These are phyloP conservation scores for Sporisorium exsertum DNA, from an alignment of 1,284 basidiomycete species.

Conservation along the genomic window DNA sequence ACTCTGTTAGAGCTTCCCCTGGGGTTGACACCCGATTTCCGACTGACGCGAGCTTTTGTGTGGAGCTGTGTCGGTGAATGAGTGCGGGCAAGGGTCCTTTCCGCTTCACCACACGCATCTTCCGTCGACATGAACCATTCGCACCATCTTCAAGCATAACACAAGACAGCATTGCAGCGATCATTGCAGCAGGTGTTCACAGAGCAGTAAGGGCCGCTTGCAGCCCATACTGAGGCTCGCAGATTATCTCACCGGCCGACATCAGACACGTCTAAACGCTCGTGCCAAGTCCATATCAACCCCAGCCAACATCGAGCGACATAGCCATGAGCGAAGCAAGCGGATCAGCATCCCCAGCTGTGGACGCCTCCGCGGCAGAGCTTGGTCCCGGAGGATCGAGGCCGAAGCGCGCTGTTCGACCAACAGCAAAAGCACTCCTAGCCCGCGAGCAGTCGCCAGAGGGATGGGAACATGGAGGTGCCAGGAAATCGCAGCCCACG, in stretches of 20 bases:
- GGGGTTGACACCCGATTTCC: neutral
- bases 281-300: neutral
- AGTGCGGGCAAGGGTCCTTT: conserved; percentile 11
- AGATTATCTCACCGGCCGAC: neutral
- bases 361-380: conserved; percentile 6
- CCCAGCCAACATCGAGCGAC: neutral
- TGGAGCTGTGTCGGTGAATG: conserved; percentile 3
- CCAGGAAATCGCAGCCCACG: conserved; percentile 23
- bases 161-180: neutral
- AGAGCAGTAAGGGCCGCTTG: neutral
- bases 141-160: neutral
- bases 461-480: conserved; percentile 48
- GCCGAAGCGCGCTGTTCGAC: conserved; percentile 44
- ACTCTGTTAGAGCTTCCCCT: neutral
- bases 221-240: neutral
- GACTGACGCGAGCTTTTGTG: neutral
- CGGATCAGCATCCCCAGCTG: conserved; percentile 37
- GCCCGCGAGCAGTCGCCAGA: conserved; percentile 52
- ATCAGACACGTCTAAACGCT: neutral
- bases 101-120: conserved; percentile 2
- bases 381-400: conserved; percentile 16
- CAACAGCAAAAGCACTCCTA: conserved; percentile 46
- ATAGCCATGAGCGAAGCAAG: conserved; percentile 35
- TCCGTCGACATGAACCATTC: neutral
- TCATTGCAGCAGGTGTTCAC: neutral